phyloP scores from a whole-genome alignment of 169 alveolate genomes.

The Perkinsus olseni region DNA sequence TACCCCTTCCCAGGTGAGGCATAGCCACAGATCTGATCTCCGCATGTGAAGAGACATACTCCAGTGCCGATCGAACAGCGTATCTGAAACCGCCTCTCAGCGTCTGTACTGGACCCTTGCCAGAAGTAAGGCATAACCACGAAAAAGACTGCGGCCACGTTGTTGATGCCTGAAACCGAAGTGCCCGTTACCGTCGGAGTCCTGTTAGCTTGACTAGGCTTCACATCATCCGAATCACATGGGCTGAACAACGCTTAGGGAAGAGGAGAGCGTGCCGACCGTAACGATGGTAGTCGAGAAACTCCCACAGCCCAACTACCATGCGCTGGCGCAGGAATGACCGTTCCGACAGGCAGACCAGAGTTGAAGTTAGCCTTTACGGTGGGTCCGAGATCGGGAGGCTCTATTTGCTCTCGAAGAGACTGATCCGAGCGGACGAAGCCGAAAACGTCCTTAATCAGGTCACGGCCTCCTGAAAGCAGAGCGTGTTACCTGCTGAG shows the following conservation, averaged over 20 bases:
- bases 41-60: neutral
- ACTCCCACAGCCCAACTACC: neutral
- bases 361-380: neutral
- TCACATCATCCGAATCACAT: too few relatives aligned
- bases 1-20: neutral
- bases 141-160: neutral
- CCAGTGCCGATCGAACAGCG: neutral
- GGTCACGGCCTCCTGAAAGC: neutral
- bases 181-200: too few relatives aligned
- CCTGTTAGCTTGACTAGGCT: too few relatives aligned
- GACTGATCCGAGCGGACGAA: neutral
- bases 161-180: neutral
- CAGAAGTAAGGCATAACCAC: neutral
- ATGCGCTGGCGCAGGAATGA: neutral
- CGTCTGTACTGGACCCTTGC: neutral
- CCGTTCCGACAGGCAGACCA: neutral
- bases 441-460: neutral
- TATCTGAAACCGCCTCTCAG: neutral
- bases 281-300: too few relatives aligned
- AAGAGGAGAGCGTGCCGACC: too few relatives aligned
- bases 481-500: too few relatives aligned
- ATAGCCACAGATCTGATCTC: neutral
- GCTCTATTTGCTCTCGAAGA: neutral
- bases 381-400: neutral
- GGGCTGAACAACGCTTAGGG: too few relatives aligned